A percentile compares a stretch with the other conserved stretches of the same genome.
Conservation (phyloP, 768 basidiomycete species). For the Suillus discolor region DNA sequence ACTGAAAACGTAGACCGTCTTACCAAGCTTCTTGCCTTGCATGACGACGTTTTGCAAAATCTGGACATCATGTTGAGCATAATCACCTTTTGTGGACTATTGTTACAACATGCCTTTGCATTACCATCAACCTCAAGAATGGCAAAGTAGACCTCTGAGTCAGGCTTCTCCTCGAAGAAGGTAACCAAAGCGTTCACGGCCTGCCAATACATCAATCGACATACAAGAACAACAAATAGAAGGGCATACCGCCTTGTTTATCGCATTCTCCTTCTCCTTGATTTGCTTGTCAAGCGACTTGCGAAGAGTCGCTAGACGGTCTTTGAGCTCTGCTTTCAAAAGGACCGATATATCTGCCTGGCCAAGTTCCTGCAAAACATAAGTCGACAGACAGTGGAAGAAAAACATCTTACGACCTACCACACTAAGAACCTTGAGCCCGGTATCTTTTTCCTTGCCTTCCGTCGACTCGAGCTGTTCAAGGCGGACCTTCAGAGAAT, state of each 20-base stretch:
- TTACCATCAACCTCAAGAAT: conserved; percentile 80
- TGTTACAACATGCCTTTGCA: conserved; percentile 62
- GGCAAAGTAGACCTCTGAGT: conserved; percentile 70
- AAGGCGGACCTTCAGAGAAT: conserved; percentile 62
- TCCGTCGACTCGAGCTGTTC: conserved; percentile 57
- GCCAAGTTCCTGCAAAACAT: conserved; percentile 69
- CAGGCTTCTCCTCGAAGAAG: conserved; percentile 78
- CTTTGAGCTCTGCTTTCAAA: conserved; percentile 77
- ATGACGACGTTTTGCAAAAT: conserved; percentile 74
- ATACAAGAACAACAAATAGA: background rate
- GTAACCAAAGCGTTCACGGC: conserved; percentile 67
- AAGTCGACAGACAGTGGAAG: conserved; percentile 3
- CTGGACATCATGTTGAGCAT: conserved; percentile 37
- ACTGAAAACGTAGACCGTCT: conserved; percentile 89
- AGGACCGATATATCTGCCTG: conserved; percentile 89
- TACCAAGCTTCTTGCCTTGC: conserved; percentile 79
- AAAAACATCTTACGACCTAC: conserved; percentile 45
- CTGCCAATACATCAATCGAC: conserved; percentile 38
- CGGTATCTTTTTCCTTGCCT: conserved; percentile 86
- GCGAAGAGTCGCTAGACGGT: conserved; percentile 68
- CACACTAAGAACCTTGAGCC: conserved; percentile 76
- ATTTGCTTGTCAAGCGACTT: conserved; percentile 84
- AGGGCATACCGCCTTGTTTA: conserved; percentile 70
- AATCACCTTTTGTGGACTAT: background rate
- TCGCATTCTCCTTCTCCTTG: conserved; percentile 78